Percentiles rank a stretch among this genome's conserved stretches.
phyloP scores from a whole-genome alignment of 495 filamentous ascomycete species.

The Clohesyomyces aquaticus region DNA sequence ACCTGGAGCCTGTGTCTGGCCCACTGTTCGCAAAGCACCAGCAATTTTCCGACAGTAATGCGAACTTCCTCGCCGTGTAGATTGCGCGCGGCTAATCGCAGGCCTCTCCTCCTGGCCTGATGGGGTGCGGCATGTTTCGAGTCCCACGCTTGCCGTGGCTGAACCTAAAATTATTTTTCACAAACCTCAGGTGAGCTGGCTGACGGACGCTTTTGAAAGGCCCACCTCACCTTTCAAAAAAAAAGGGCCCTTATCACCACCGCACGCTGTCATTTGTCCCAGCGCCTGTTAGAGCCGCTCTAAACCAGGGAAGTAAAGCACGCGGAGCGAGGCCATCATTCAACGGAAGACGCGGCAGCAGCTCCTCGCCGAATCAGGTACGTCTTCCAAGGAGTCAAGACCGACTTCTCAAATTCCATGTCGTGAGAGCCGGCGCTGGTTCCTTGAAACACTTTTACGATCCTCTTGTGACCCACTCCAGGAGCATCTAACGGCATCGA shows the following conservation, averaged over 20 bases:
- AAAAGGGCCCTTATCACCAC: slow-evolving; percentile 1
- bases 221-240: neutral
- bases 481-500: neutral
- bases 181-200: slow-evolving; percentile 13
- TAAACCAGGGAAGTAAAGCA: too few species aligned
- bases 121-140: slow-evolving; percentile 27
- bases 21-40: neutral
- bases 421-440: neutral
- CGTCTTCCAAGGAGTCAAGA: neutral
- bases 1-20: neutral
- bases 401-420: slow-evolving; percentile 11
- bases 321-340: too few species aligned
- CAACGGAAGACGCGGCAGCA: slow-evolving; percentile 15
- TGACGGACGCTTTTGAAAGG: too few species aligned
- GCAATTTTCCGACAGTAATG: neutral
- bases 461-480: neutral
- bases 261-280: neutral
- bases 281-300: neutral
- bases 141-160: slow-evolving; percentile 21
- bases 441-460: neutral
- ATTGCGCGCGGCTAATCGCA: slow-evolving; percentile 8
- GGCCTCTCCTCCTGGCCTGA: neutral
- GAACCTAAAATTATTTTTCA: slow-evolving; percentile 31
- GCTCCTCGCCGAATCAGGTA: neutral
- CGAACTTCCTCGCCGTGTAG: neutral